Evolutionary conservation across 2,329 filamentous ascomycete genomes (phyloP).

Genomic region (Botryotinia convoluta): DNA sequence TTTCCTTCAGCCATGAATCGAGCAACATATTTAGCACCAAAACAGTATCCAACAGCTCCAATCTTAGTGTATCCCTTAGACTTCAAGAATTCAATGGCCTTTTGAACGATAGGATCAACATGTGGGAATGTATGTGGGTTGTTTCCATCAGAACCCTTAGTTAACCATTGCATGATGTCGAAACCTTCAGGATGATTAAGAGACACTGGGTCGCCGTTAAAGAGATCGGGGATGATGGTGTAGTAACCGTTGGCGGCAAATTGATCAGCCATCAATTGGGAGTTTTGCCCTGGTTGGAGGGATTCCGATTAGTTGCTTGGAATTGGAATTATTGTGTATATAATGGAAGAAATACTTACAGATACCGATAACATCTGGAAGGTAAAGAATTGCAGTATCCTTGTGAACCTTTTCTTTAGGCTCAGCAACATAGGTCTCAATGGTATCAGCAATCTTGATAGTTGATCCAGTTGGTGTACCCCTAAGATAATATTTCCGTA

Average conservation of each 20-base stretch:
- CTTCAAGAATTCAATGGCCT: constrained; percentile 56
- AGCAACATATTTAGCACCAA: constrained; percentile 69
- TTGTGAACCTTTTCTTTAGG: constrained; percentile 34
- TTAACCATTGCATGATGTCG: constrained; percentile 49
- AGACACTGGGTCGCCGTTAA: constrained; percentile 62
- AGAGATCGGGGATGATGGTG: constrained; percentile 64
- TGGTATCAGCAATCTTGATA: constrained; percentile 34
- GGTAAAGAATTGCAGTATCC: constrained; percentile 36
- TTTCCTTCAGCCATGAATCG: constrained; percentile 60
- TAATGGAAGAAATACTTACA: constrained; percentile 17
- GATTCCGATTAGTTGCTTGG: constrained; percentile 28
- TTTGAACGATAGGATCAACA: constrained; percentile 44
- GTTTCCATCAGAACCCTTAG: constrained; percentile 34
- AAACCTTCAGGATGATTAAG: constrained; percentile 49
- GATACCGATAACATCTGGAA: constrained; percentile 38
- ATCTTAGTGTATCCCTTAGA: constrained; percentile 57
- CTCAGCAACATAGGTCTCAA: constrained; percentile 37
- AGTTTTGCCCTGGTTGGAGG: constrained; percentile 47
- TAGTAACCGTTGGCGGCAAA: constrained; percentile 61
- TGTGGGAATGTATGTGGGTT: constrained; percentile 36
- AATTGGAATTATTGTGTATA: background rate
- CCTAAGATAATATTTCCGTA: constrained; percentile 20
- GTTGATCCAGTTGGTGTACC: constrained; percentile 34
- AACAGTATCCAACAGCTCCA: constrained; percentile 70
- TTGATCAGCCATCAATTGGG: constrained; percentile 68